phyloP scores from a whole-genome alignment of 2,329 filamentous ascomycete genomes.

The Neoarthrinium moseri region DNA sequence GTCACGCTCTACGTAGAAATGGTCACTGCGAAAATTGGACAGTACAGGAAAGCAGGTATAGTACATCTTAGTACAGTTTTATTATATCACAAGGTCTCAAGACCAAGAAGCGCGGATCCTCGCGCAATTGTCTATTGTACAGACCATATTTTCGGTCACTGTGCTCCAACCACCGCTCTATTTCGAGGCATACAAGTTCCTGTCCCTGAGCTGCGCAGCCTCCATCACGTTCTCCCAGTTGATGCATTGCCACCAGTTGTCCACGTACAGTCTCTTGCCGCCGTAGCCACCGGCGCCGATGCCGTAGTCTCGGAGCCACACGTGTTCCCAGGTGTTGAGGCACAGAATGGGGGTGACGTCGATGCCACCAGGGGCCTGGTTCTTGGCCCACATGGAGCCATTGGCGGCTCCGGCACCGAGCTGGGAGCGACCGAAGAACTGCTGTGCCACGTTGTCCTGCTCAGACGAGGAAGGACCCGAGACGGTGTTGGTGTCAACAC shows the following conservation, averaged over 20 bases:
- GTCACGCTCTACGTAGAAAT: too few species aligned
- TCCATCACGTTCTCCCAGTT: conserved; percentile 76
- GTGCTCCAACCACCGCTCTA: background rate
- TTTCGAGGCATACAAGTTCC: conserved; percentile 1
- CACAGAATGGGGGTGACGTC: conserved; percentile 78
- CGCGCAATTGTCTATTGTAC: background rate
- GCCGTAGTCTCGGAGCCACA: conserved; percentile 81
- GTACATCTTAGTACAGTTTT: conserved; percentile 9
- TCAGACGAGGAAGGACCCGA: conserved; percentile 31
- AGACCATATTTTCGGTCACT: background rate
- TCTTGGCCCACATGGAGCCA: conserved; percentile 23
- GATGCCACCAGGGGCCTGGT: conserved; percentile 61
- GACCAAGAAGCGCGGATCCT: background rate
- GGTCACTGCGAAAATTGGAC: background rate
- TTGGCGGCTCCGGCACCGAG: conserved; percentile 21
- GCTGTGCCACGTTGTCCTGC: conserved; percentile 22
- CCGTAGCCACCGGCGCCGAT: conserved; percentile 54
- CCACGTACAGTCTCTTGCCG: conserved; percentile 74
- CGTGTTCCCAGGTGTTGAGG: conserved; percentile 95
- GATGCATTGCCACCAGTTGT: conserved; percentile 83
- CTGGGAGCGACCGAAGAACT: conserved; percentile 39
- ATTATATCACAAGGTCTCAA: conserved; percentile 1
- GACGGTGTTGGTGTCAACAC: conserved; percentile 68
- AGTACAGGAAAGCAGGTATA: background rate
- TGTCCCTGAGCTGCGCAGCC: conserved; percentile 22